Conservation (phyloP, 164 flowering plant genomes). For the Hamamelis virginiana region DNA sequence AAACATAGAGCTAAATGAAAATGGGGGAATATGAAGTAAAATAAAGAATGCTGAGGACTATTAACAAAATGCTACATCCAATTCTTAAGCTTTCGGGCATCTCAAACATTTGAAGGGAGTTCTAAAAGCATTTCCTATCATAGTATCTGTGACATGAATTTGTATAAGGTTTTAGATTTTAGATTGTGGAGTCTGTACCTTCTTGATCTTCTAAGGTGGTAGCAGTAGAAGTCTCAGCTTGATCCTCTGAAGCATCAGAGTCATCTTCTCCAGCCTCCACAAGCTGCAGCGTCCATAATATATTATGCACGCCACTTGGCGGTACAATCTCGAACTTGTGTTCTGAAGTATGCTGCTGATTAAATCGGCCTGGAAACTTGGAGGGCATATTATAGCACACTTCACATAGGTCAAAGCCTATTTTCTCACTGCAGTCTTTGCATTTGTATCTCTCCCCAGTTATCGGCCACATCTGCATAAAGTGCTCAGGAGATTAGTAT, state of each 20-base stretch:
- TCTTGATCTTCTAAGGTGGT: neutral
- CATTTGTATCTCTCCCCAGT: constrained; percentile 2
- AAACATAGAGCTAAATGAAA: too few relatives aligned
- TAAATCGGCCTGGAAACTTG: neutral
- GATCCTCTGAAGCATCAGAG: neutral
- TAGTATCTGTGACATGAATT: too few relatives aligned
- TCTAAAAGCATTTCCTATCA: too few relatives aligned
- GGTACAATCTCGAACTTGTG: neutral
- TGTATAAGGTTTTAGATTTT: too few relatives aligned
- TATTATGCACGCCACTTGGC: neutral
- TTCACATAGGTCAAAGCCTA: neutral
- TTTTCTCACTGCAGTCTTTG: neutral
- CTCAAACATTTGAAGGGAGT: too few relatives aligned
- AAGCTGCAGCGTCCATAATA: neutral
- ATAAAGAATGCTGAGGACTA: too few relatives aligned
- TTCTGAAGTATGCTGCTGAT: neutral
- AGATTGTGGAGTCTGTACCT: too few relatives aligned
- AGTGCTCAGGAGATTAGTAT: neutral
- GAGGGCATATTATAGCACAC: neutral
- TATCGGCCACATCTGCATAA: neutral
- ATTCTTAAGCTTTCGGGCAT: too few relatives aligned
- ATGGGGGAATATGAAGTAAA: too few relatives aligned
- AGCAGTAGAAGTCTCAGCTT: neutral
- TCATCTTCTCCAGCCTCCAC: neutral
- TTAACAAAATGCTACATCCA: too few relatives aligned